Base-by-base conservation (phyloP, 2,329 filamentous ascomycete genomes). In the Phialocephala subalpina region DNA sequence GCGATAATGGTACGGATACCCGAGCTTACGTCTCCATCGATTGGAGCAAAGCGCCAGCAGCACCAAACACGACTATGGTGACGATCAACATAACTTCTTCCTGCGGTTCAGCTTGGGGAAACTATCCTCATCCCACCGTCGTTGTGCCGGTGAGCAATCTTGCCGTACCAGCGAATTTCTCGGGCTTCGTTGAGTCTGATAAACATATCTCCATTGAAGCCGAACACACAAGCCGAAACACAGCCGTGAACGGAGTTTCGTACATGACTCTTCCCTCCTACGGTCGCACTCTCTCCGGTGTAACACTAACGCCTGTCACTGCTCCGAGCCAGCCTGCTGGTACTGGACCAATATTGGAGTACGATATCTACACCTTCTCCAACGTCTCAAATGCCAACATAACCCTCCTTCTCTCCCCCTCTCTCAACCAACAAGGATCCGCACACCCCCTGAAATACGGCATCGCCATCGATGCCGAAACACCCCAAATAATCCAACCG, bases 101-200 rank as follows among this genome's bases (percentile, higher is more conserved):
- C 9, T 86, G 84, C 69, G 78, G 76, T 8, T 27, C 49, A 18
- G 47, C 58, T 3, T 77, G 80, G 66, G 82, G 83, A 64, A 77
- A 76, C 57, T 84, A 82, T 68, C 77, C 75, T 2, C 79, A 77
- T 40, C 83, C 84, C 0, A 78, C 80, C 12, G 77, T 91, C 1
- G 80, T 86, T 58, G 79, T 90, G 0, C 87, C 87, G 0, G 80
- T 90, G 29, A 80, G 82, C 66, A 80, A 84, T 55, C 82, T 82
- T 6, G 73, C 75, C 1, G 73, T 86, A 1, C 84, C 88, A 0
- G 73, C 78, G 1, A 80, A 79, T 62, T 91, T 90, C 76, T 65
- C 77, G 35, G 89, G 89, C 3, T 91, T 89, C 67, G 81, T 90
- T 55, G 89, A 92, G 76, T 84, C 84, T 0, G 87, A 90, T 70